Base-by-base conservation (phyloP, 2,329 filamentous ascomycete species). In the Monilinia aucupariae region DNA sequence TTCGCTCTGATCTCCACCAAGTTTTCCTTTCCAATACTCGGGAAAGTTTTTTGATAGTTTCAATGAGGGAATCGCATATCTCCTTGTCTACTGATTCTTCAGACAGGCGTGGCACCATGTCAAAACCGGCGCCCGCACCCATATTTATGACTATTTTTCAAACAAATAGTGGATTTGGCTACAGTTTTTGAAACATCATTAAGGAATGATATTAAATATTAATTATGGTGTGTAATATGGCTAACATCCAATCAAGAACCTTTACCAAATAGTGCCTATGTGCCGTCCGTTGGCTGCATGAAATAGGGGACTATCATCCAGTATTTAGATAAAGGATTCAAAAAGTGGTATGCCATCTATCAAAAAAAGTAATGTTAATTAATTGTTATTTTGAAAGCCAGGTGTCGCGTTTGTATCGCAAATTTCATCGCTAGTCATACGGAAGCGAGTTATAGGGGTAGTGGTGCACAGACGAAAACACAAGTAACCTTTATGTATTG, bases 51-150 rank as follows among this genome's bases (percentile, higher is more conserved):
- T 45, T 62, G 41, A 71, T 68, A 25, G 54, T 17, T n/a, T 69
- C 50, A 53, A 72, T 69, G 48, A 72, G 72, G 2, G 30, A 53
- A 25, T 65, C 8, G 69, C 68, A 72, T 59, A 69, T 67, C 25
- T 67, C 59, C 51, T 59, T 67, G 56, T 73, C 70, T n/a, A 66
- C 67, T 54, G 45, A 64, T 58, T 61, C 65, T 62, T 68, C 69
- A 30, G 70, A 67, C 5, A 73, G 62, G 64, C 52, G 64, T 62
- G 70, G 72, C 59, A 69, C 66, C 66, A 73, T 71, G 48, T 72
- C 70, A 58, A 74, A 74, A 32, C 70, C 68, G 43, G 68, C 67
- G 51, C 72, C 67, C 47, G 68, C 64, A 32, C 68, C 69, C 67
- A 73, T 71, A 51, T 59, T 45, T 64, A 54, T 22, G 30, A 53